Evolutionary conservation across 257 asterid genomes (phyloP).

Genomic region (Solanum pinnatisectum): DNA sequence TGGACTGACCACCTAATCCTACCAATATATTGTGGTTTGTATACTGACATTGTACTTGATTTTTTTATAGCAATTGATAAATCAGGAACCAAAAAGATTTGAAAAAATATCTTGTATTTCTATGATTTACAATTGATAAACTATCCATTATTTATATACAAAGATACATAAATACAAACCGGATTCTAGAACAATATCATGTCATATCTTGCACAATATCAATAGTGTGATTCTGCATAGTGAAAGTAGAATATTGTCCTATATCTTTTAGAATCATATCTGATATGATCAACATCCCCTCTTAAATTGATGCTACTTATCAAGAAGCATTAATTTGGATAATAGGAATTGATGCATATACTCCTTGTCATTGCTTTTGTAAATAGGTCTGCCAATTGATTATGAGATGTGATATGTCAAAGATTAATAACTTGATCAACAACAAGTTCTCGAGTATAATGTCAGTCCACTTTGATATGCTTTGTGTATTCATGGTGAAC

Average conservation of each 20-base stretch:
- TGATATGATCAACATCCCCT: not conserved
- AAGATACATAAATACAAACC: not conserved
- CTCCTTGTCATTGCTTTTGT: not conserved
- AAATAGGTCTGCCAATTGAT: not conserved
- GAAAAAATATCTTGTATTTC: not conserved
- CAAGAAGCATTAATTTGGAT: not conserved
- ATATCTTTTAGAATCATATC: not conserved
- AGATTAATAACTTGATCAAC: not conserved
- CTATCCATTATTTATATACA: not conserved
- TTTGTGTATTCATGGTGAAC: not conserved
- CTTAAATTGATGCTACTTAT: not conserved
- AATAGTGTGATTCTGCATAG: not conserved
- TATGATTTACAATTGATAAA: not conserved
- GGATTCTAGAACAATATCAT: not conserved
- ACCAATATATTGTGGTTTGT: not conserved
- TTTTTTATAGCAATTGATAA: not conserved
- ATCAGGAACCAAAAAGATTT: not conserved
- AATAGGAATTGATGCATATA: not conserved
- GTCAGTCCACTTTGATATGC: not conserved
- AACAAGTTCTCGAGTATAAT: not conserved
- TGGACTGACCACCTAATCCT: no score
- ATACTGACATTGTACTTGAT: not conserved
- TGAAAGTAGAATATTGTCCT: not conserved
- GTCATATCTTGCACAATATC: not conserved
- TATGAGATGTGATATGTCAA: not conserved